These are phyloP conservation scores for Bryum argenteum DNA, from an alignment of 225 moss, liverwort and hornwort genomes.

Conservation along the genomic window DNA sequence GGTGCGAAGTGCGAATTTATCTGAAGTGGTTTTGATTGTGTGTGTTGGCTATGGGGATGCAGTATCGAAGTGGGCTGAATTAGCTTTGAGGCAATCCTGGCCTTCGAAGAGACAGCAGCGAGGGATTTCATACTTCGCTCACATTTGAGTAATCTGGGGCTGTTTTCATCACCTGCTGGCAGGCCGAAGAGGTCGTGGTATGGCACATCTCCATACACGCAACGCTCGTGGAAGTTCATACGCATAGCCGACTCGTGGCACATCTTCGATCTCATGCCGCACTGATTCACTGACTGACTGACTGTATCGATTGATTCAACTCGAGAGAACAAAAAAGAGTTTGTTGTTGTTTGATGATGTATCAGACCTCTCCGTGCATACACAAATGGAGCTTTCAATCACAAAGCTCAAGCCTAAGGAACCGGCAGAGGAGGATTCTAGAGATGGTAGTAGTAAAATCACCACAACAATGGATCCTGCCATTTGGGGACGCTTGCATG, in stretches of 20 bases:
- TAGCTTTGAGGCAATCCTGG: slow-evolving; percentile 45
- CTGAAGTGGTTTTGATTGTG: not conserved
- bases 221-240: slow-evolving; percentile 72
- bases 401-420: slow-evolving; percentile 40
- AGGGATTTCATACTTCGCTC: slow-evolving; percentile 18
- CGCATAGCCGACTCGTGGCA: slow-evolving; percentile 57
- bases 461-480: slow-evolving; percentile 46
- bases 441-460: slow-evolving; percentile 28
- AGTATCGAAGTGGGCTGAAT: slow-evolving; percentile 11
- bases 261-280: slow-evolving; percentile 56
- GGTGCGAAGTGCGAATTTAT: slow-evolving; percentile 1
- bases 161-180: slow-evolving; percentile 43
- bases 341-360: slow-evolving; percentile 30
- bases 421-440: slow-evolving; percentile 37
- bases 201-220: slow-evolving; percentile 71
- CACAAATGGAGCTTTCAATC: slow-evolving; percentile 51
- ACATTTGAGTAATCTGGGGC: slow-evolving; percentile 56
- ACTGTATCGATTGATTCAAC: not conserved
- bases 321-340: too few species aligned
- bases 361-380: slow-evolving; percentile 34
- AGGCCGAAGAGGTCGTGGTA: slow-evolving; percentile 57
- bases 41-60: slow-evolving; percentile 16
- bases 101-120: slow-evolving; percentile 34
- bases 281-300: slow-evolving; percentile 27
- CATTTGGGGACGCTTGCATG: slow-evolving; percentile 53